Evolutionary conservation across 441 rosid genomes (phyloP).

Genomic region (Arabidopsis hybrid): DNA sequence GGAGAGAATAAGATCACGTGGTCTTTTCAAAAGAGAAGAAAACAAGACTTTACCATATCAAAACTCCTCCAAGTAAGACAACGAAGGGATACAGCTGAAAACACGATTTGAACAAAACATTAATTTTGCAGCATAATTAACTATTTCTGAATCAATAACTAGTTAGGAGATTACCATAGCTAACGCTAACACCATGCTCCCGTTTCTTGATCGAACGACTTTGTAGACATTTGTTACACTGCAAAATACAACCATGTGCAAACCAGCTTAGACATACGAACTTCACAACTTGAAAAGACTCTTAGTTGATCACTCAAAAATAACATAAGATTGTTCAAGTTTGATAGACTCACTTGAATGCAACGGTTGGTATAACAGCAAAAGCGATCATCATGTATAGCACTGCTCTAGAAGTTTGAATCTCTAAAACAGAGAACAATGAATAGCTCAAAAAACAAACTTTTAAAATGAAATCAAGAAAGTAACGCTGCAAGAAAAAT

Average conservation of each 20-base stretch:
- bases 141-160: background rate
- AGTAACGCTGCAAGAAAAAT: constrained; percentile 5
- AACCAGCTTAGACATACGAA: constrained; percentile 8
- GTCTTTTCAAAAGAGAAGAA: background rate
- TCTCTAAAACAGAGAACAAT: constrained; percentile 53
- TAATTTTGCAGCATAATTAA: background rate
- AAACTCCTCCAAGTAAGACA: constrained; percentile 82
- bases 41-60: constrained; percentile 65
- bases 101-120: constrained; percentile 36
- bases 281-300: background rate
- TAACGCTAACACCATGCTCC: constrained; percentile 49
- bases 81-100: constrained; percentile 84
- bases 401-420: constrained; percentile 66
- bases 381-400: constrained; percentile 69
- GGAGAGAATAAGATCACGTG: background rate
- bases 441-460: background rate
- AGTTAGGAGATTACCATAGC: constrained; percentile 45
- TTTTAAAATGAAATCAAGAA: background rate
- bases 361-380: constrained; percentile 82
- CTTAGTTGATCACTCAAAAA: background rate
- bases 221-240: constrained; percentile 45
- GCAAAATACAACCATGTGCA: constrained; percentile 16
- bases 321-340: background rate
- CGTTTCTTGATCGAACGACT: constrained; percentile 48
- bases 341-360: constrained; percentile 72